A percentile compares a stretch with the other conserved stretches of the same genome.
Evolutionary conservation across 169 alveolate genomes (phyloP).

Genomic region (Blepharisma undulans): DNA sequence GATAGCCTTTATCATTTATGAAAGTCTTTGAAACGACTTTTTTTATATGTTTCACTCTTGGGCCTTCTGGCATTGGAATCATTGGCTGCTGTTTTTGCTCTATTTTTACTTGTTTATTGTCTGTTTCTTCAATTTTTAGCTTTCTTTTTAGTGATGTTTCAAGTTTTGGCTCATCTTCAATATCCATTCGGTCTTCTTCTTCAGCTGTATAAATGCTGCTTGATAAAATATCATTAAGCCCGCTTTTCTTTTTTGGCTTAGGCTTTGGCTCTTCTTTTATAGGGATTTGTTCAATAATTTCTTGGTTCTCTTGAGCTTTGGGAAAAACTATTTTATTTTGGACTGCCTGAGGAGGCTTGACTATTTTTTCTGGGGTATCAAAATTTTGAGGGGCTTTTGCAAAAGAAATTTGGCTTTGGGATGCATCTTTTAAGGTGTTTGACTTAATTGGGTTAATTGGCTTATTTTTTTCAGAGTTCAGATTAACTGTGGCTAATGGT

Average conservation of each 20-base stretch:
- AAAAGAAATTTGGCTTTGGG: background rate
- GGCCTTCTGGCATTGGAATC: background rate
- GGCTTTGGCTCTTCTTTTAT: background rate
- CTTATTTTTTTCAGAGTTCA: background rate
- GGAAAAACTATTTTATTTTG: background rate
- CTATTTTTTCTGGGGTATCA: background rate
- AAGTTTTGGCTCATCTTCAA: background rate
- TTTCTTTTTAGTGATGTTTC: background rate
- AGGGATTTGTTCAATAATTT: background rate
- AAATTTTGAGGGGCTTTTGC: background rate
- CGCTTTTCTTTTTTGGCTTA: background rate
- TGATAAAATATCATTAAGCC: background rate
- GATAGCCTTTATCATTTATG: background rate
- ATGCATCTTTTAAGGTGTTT: background rate
- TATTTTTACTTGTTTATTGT: background rate
- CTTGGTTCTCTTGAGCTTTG: background rate
- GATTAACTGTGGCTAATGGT: background rate
- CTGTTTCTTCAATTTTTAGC: background rate
- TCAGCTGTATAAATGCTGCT: background rate
- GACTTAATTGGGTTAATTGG: background rate
- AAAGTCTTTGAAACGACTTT: background rate
- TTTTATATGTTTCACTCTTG: background rate
- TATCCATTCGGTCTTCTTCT: background rate
- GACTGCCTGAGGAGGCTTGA: background rate
- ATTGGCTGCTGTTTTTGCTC: background rate